Percentiles rank a stretch among this genome's conserved stretches.
These are phyloP conservation scores for Aspergillus sp. DNA, from an alignment of 2,329 filamentous ascomycete genomes.

Conservation along the genomic window DNA sequence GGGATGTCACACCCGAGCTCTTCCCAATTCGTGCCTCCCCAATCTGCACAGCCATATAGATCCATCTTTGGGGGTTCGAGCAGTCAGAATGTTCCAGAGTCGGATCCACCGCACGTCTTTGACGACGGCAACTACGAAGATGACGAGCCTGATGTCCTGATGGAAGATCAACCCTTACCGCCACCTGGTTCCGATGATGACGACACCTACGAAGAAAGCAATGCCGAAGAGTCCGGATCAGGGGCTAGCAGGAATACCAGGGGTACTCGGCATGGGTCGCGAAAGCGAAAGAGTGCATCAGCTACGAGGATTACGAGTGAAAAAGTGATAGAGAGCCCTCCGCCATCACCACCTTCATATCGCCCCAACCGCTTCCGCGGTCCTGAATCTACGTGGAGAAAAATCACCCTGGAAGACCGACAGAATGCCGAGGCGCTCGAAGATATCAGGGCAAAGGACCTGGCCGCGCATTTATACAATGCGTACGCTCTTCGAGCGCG, in stretches of 20 bases:
- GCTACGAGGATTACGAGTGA: background rate
- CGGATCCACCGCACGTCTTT: slow-evolving; percentile 10
- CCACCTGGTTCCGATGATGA: slow-evolving; percentile 20
- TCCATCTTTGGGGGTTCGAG: slow-evolving; percentile 31
- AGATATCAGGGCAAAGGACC: slow-evolving; percentile 62
- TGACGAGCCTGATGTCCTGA: slow-evolving; percentile 20
- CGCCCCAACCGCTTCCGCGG: slow-evolving; percentile 75
- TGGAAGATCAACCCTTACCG: slow-evolving; percentile 19
- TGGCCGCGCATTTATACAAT: slow-evolving; percentile 78
- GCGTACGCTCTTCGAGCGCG: slow-evolving; percentile 65
- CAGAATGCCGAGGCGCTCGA: slow-evolving; percentile 63
- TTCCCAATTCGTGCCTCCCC: slow-evolving; percentile 20
- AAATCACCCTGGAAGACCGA: slow-evolving; percentile 87
- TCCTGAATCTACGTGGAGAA: slow-evolving; percentile 67
- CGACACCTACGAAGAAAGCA: slow-evolving; percentile 23
- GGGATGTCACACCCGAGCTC: slow-evolving; percentile 6
- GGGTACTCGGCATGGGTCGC: background rate
- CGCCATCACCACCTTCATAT: slow-evolving; percentile 15
- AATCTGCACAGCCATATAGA: slow-evolving; percentile 30
- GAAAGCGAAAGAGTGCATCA: background rate
- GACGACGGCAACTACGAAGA: slow-evolving; percentile 6
- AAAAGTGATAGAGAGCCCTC: slow-evolving; percentile 1
- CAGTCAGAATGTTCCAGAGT: slow-evolving; percentile 17
- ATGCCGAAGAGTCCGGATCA: slow-evolving; percentile 11
- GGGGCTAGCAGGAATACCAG: slow-evolving; percentile 9